phyloP scores from a whole-genome alignment of 31 red algal species.

The Porphyra umbilicalis region DNA sequence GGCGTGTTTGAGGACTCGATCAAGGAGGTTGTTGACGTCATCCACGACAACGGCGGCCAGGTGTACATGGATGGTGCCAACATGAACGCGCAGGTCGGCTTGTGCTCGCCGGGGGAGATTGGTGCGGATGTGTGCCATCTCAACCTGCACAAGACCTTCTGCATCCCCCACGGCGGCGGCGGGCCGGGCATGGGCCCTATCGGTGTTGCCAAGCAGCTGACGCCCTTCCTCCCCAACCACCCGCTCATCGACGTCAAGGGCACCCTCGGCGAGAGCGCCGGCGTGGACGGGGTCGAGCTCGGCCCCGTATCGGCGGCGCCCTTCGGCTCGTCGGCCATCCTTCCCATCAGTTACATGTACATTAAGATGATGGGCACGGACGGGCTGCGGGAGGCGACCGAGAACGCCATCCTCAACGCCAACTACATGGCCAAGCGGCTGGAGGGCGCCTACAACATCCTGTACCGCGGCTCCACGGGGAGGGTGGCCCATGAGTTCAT shows the following conservation, averaged over 20 bases:
- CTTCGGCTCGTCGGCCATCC: slow-evolving; percentile 92
- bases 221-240: slow-evolving; percentile 97
- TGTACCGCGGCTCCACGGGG: slow-evolving; percentile 78
- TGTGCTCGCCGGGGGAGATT: slow-evolving; percentile 94
- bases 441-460: slow-evolving; percentile 51
- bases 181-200: slow-evolving; percentile 99
- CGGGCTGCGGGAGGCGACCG: slow-evolving; percentile 85
- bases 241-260: slow-evolving; percentile 63
- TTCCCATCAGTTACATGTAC: slow-evolving; percentile 97
- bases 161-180: slow-evolving; percentile 99
- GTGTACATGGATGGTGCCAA: slow-evolving; percentile 99
- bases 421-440: slow-evolving; percentile 97
- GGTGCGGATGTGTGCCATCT: slow-evolving; percentile 99
- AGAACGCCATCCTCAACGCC: slow-evolving; percentile 97
- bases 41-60: slow-evolving; percentile 94
- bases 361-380: slow-evolving; percentile 99
- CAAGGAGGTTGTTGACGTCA: slow-evolving; percentile 91
- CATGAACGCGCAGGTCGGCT: slow-evolving; percentile 99
- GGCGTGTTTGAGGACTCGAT: slow-evolving; percentile 98
- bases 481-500: slow-evolving; percentile 97
- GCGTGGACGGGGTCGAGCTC: slow-evolving; percentile 31
- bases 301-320: slow-evolving; percentile 81
- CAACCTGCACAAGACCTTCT: slow-evolving; percentile 99
- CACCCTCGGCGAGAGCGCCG: slow-evolving; percentile 26
- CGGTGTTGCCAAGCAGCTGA: slow-evolving; percentile 87